Evolutionary conservation across 805 yeast genomes (phyloP), one percentile per base, ranked within the genome.

Genomic region (Myxozyma neglecta): DNA sequence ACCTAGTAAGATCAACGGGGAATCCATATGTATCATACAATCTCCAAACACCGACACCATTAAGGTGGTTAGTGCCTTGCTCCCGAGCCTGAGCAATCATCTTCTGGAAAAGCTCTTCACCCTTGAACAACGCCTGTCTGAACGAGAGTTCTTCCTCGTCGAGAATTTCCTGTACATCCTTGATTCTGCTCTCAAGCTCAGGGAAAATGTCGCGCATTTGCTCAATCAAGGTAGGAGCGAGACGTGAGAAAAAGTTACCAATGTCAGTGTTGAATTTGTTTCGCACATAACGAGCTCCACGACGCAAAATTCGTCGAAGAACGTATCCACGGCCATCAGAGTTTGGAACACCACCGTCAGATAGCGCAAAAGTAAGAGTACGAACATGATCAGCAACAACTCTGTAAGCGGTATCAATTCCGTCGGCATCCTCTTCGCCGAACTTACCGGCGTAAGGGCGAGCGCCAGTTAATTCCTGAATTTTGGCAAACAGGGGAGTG

Each of bases 271-370:
- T 86, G 88, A 94, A 86, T 79, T 94, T 92, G 79, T 94, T 94
- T 77, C 98, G 88, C 49, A 88, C 97, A 72, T 90, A 94, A 77
- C 99, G 88, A 44, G 97, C 90, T 72, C 99, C 99, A 81, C 99
- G 88, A 81, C 99, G 88, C 72, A 94, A 81, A 70, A 94, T 92
- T 80, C 99, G 88, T 80, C 99, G 87, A 75, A 94, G 80, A 48
- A 94, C 99, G 73, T 94, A 94, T 71, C 99, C 99, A 79, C 99
- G 88, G 71, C 99, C 99, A 74, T 94, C 99, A 73, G 92, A 94
- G 79, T 94, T 94, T 73, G 99, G 99, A 60, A 94, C 97, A 73
- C 99, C 99, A 72, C 99, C 99, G 76, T 94, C 99, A 44, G 96
- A 89, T 63, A 94, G 82, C 53, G 99, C 97, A 76, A 94, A 90